phyloP scores from a whole-genome alignment of 208 protist species.

The Trypanosoma brucei region DNA sequence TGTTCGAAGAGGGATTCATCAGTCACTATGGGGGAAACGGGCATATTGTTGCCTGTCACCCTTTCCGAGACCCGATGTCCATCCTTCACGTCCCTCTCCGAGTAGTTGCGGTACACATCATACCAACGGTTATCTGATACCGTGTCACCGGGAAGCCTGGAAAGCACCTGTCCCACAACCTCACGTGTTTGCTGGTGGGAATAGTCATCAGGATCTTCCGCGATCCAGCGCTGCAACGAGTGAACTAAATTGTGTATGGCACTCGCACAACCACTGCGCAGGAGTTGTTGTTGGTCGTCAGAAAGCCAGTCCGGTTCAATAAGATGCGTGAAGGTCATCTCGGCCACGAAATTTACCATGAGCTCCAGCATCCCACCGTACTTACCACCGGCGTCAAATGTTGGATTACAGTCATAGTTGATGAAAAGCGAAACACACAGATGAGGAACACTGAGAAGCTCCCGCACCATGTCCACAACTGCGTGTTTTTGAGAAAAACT shows the following conservation, averaged over 20 bases:
- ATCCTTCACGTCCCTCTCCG: slow-evolving; percentile 8
- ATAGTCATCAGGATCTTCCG: slow-evolving; percentile 70
- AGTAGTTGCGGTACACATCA: slow-evolving; percentile 12
- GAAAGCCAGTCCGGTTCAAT: slow-evolving; percentile 45
- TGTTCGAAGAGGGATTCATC: slow-evolving; percentile 8
- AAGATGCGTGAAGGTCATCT: slow-evolving; percentile 57
- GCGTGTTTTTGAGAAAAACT: slow-evolving; percentile 75
- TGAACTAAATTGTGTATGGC: slow-evolving; percentile 51
- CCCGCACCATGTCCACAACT: slow-evolving; percentile 66
- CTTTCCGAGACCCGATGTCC: neutral
- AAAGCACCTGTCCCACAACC: slow-evolving; percentile 9
- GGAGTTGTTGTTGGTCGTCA: slow-evolving; percentile 69
- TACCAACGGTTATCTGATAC: slow-evolving; percentile 4
- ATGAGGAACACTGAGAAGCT: slow-evolving; percentile 58
- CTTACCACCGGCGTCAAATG: slow-evolving; percentile 59
- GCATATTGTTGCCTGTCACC: neutral
- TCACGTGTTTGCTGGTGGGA: slow-evolving; percentile 23
- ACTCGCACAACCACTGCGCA: slow-evolving; percentile 66
- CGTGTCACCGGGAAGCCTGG: neutral
- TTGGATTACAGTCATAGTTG: slow-evolving; percentile 85
- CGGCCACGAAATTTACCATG: slow-evolving; percentile 65
- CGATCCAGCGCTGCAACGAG: slow-evolving; percentile 71
- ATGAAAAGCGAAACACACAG: slow-evolving; percentile 75
- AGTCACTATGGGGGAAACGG: neutral
- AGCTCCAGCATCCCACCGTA: slow-evolving; percentile 78